Evolutionary conservation across 2,329 filamentous ascomycete genomes (phyloP).

Genomic region (Akanthomyces dipterigenus): DNA sequence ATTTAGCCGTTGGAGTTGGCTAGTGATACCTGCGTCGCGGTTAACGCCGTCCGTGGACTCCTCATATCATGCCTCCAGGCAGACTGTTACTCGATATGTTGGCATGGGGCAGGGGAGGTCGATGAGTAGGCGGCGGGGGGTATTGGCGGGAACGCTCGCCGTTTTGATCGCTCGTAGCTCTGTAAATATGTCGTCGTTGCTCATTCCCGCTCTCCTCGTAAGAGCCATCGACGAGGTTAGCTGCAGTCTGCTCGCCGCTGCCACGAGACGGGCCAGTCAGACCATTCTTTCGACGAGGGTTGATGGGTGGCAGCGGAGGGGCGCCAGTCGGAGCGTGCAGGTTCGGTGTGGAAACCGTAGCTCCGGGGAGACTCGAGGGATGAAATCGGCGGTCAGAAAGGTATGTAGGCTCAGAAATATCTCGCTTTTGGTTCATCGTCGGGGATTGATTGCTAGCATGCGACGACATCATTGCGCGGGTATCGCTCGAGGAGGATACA

Average conservation of each 20-base stretch:
- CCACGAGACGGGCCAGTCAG: slow-evolving; percentile 30
- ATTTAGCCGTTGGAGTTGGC: not conserved
- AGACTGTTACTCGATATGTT: slow-evolving; percentile 25
- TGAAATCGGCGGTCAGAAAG: slow-evolving; percentile 27
- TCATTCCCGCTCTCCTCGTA: slow-evolving; percentile 18
- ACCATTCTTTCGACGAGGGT: slow-evolving; percentile 45
- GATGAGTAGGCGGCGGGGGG: slow-evolving; percentile 20
- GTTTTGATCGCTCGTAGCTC: slow-evolving; percentile 35
- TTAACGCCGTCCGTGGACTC: not conserved
- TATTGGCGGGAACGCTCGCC: slow-evolving; percentile 22
- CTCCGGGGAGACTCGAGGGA: slow-evolving; percentile 28
- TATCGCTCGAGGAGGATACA: slow-evolving; percentile 20
- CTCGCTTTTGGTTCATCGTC: slow-evolving; percentile 29
- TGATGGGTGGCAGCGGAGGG: slow-evolving; percentile 53
- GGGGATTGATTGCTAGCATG: slow-evolving; percentile 31
- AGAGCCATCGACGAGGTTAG: slow-evolving; percentile 21
- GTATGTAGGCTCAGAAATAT: slow-evolving; percentile 46
- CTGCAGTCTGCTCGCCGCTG: slow-evolving; percentile 25
- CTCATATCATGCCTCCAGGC: slow-evolving; percentile 42
- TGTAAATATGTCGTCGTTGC: slow-evolving; percentile 35
- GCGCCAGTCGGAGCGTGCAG: slow-evolving; percentile 28
- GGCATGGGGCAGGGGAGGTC: slow-evolving; percentile 21
- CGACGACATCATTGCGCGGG: slow-evolving; percentile 20
- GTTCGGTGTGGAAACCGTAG: slow-evolving; percentile 30
- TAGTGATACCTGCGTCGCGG: not conserved